Evolutionary conservation across 306 rosid species (phyloP), one percentile per base, ranked within the genome.

Genomic region (Trifolium subterraneum): DNA sequence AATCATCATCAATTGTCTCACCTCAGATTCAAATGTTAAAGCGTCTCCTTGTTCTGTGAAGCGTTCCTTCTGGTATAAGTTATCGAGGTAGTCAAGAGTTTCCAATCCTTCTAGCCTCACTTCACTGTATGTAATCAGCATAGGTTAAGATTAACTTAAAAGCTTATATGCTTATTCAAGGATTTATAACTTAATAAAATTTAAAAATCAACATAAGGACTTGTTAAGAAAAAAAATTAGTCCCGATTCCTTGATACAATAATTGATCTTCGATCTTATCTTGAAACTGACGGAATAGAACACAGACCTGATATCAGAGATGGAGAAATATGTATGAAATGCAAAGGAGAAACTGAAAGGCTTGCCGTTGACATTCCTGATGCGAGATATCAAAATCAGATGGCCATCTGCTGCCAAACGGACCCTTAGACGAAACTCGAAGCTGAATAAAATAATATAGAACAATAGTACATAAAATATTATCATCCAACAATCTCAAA

Each of bases 21-120:
- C 99, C 96, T 94, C 98, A 0, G 97, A 87, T 77, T 94, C 99
- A 77, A 94, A 94, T 68, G 99, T 94, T 56, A 94, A 80, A 78
- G 97, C 82, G 73, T 81, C 87, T 77, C 97, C 96, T 86, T 94
- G 99, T 68, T 94, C 98, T 0, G 99, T 94, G 85, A 94, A 92
- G 1, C 93, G 96, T 81, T 90, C 81, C 75, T 83, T 92, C 22
- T 90, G 77, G 33, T 3, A 18, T 10, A 92, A 76, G 79, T 92
- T 94, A 85, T 92, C 97, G 0, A 94, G 84, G 64, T 88, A 94
- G 79, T 94, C 92, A 3, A 83, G 93, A 82, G 97, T 90, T 85
- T 94, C 99, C 83, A 94, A 61, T 56, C 97, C 99, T 84, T 94
- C 97, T 41, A 94, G 71, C 79, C 99, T 88, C 80, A 94, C 97